These are phyloP conservation scores for Lumnitzera racemosa DNA, from an alignment of 345 rosid genomes.

Conservation along the genomic window DNA sequence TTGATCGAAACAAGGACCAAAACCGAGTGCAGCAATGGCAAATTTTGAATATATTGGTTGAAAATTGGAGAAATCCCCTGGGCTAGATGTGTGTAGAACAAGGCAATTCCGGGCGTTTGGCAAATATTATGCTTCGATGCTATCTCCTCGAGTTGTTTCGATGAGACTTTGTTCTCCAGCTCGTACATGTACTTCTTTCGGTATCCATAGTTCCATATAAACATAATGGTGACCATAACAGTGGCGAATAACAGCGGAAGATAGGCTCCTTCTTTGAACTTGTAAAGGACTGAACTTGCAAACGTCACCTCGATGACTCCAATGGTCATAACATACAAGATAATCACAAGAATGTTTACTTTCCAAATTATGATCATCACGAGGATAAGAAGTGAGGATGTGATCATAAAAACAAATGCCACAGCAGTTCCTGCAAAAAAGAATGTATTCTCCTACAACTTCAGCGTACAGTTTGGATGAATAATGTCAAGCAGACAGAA, in stretches of 20 bases:
- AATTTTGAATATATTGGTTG: conserved; percentile 13
- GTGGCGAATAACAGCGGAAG: conserved; percentile 19
- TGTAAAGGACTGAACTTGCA: conserved; percentile 23
- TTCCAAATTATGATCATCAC: conserved; percentile 40
- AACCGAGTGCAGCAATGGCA: conserved; percentile 19
- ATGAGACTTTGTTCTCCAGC: conserved; percentile 10
- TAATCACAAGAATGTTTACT: conserved; percentile 13
- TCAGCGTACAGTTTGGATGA: too few species aligned
- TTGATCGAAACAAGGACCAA: conserved; percentile 25
- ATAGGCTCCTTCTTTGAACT: conserved; percentile 26
- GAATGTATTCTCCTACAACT: too few species aligned
- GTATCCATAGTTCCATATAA: conserved; percentile 23
- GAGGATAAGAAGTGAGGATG: conserved; percentile 16
- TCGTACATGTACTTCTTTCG: conserved; percentile 21
- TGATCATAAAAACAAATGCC: conserved; percentile 20
- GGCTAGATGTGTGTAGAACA: conserved; percentile 25
- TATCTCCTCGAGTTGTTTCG: neutral
- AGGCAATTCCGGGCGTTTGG: conserved; percentile 15
- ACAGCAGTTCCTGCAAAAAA: conserved; percentile 22
- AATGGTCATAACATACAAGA: conserved; percentile 15
- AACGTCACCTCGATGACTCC: conserved; percentile 1
- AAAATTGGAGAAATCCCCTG: conserved; percentile 25
- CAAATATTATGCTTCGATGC: conserved; percentile 1
- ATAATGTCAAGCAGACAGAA: too few species aligned
- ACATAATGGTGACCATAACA: conserved; percentile 21